phyloP scores from a whole-genome alignment of 345 rosid genomes.

The Heritiera littoralis region DNA sequence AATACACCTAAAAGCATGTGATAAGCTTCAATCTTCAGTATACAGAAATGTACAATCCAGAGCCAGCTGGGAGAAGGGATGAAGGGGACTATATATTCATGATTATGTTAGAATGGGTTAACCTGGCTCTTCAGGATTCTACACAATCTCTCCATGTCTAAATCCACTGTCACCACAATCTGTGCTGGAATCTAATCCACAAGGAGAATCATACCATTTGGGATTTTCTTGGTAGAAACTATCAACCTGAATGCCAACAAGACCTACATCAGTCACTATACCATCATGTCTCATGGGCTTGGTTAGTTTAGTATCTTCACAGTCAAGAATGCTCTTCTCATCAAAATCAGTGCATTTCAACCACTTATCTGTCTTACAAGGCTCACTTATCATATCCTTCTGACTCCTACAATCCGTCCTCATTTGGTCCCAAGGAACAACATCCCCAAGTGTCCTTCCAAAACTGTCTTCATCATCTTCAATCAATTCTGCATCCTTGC shows the following conservation, averaged over 20 bases:
- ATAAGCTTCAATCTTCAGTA: constrained; percentile 44
- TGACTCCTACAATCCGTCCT: constrained; percentile 62
- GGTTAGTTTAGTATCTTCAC: constrained; percentile 85
- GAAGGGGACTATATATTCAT: constrained; percentile 40
- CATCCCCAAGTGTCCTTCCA: constrained; percentile 87
- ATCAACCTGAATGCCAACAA: constrained; percentile 89
- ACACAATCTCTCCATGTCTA: constrained; percentile 80
- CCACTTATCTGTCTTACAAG: constrained; percentile 92
- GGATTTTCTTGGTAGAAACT: constrained; percentile 94
- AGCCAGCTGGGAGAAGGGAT: constrained; percentile 32
- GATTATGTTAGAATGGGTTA: constrained; percentile 45
- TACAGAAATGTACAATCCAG: constrained; percentile 60
- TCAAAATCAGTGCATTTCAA: constrained; percentile 86
- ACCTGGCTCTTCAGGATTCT: constrained; percentile 36
- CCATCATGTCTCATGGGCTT: constrained; percentile 81
- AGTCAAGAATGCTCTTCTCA: constrained; percentile 86
- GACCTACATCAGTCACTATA: constrained; percentile 86
- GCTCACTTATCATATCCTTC: constrained; percentile 71
- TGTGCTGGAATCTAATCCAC: constrained; percentile 78
- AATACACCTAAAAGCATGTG: constrained; percentile 42
- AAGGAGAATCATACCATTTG: constrained; percentile 98
- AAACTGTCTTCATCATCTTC: constrained; percentile 97
- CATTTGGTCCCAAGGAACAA: constrained; percentile 88
- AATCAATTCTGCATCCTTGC: constrained; percentile 74
- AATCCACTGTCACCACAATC: constrained; percentile 87